phyloP scores from a whole-genome alignment of 345 rosid species.

The Corchorus olitorius region DNA sequence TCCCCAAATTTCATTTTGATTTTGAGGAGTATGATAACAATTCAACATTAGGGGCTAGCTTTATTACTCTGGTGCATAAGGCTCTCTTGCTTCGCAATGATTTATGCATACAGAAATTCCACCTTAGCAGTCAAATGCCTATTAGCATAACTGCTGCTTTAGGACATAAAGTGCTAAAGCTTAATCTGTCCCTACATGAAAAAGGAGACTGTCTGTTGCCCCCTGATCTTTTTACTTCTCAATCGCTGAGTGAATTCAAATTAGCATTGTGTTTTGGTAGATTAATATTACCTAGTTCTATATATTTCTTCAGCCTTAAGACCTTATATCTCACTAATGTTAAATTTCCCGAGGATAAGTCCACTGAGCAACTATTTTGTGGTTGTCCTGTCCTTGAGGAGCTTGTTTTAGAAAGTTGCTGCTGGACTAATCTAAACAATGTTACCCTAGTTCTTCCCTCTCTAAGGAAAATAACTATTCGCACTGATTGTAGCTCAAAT shows the following conservation, averaged over 20 bases:
- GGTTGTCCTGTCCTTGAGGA: constrained; percentile 1
- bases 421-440: not conserved
- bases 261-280: not conserved
- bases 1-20: not conserved
- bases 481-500: no score
- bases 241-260: not conserved
- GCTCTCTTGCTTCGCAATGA: not conserved
- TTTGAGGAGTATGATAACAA: no score
- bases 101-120: not conserved
- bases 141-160: not conserved
- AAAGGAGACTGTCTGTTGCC: not conserved
- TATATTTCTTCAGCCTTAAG: not conserved
- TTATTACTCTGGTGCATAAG: not conserved
- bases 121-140: not conserved
- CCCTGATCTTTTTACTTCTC: not conserved
- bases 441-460: not conserved
- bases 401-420: not conserved
- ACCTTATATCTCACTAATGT: not conserved
- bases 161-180: not conserved
- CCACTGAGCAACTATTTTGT: not conserved
- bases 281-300: not conserved
- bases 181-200: not conserved
- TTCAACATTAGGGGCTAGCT: not conserved
- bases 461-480: not conserved
- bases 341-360: not conserved